phyloP scores from a whole-genome alignment of 2,329 filamentous ascomycete species.

The Colletotrichum sp. region DNA sequence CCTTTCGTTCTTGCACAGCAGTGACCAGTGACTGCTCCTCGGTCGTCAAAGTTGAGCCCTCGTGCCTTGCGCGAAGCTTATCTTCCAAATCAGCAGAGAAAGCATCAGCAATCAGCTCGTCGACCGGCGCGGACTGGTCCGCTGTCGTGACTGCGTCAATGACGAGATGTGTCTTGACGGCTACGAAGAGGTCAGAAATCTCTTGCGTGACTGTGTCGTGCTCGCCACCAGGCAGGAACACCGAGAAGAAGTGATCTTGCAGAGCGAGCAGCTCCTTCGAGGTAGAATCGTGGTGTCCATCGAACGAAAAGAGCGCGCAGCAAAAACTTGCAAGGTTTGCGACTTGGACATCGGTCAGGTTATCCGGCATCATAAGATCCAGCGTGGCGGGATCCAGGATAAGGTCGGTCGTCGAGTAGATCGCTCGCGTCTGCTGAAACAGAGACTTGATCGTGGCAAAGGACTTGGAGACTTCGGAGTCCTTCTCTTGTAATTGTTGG shows the following conservation, averaged over 20 bases:
- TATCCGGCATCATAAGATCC: slow-evolving; percentile 37
- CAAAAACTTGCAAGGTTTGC: slow-evolving; percentile 54
- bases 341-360: slow-evolving; percentile 44
- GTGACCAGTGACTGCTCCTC: slow-evolving; percentile 38
- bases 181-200: slow-evolving; percentile 47
- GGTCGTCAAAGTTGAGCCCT: slow-evolving; percentile 33
- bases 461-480: slow-evolving; percentile 35
- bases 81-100: slow-evolving; percentile 62
- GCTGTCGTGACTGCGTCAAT: slow-evolving; percentile 56
- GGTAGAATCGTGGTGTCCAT: slow-evolving; percentile 37
- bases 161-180: slow-evolving; percentile 53
- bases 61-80: slow-evolving; percentile 39
- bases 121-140: slow-evolving; percentile 49
- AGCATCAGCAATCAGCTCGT: slow-evolving; percentile 59
- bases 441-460: slow-evolving; percentile 34
- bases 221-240: slow-evolving; percentile 41
- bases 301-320: slow-evolving; percentile 38
- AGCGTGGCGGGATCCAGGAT: slow-evolving; percentile 33
- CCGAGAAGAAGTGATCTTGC: slow-evolving; percentile 47
- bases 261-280: slow-evolving; percentile 46
- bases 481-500: slow-evolving; percentile 33
- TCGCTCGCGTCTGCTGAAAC: slow-evolving; percentile 35
- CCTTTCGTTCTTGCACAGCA: slow-evolving; percentile 35
- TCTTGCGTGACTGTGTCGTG: slow-evolving; percentile 44
- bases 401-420: slow-evolving; percentile 34